Percentiles rank a stretch among this genome's conserved stretches.
phyloP scores from a whole-genome alignment of 2,329 filamentous ascomycete genomes.

The Ilyonectria mors-panacis region DNA sequence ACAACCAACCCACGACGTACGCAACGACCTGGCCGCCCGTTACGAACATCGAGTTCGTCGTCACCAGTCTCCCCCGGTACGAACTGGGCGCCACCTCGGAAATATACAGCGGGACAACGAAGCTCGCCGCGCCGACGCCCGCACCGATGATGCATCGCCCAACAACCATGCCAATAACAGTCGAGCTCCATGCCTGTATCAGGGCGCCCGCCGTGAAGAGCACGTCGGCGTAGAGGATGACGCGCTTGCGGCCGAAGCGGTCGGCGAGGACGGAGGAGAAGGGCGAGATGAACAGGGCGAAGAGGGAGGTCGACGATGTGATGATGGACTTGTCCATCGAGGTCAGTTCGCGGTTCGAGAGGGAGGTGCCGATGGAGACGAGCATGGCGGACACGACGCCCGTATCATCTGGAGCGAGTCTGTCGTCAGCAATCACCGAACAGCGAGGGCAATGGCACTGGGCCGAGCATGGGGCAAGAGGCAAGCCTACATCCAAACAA shows the following conservation, averaged over 20 bases:
- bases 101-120: slow-evolving; percentile 90
- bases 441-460: too few relatives aligned
- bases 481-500: slow-evolving; percentile 74
- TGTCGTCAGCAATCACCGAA: slow-evolving; percentile 22
- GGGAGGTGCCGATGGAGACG: slow-evolving; percentile 73
- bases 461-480: not conserved
- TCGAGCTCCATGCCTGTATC: slow-evolving; percentile 71
- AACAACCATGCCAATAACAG: slow-evolving; percentile 75
- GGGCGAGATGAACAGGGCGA: slow-evolving; percentile 75
- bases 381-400: slow-evolving; percentile 79
- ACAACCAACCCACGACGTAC: slow-evolving; percentile 85
- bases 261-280: slow-evolving; percentile 77
- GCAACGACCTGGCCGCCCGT: slow-evolving; percentile 92
- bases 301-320: slow-evolving; percentile 78
- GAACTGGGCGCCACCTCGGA: slow-evolving; percentile 85
- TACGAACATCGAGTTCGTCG: slow-evolving; percentile 85
- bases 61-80: slow-evolving; percentile 84
- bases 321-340: slow-evolving; percentile 79
- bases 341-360: slow-evolving; percentile 70
- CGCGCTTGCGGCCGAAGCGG: slow-evolving; percentile 71
- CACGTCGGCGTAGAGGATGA: slow-evolving; percentile 74
- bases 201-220: slow-evolving; percentile 79
- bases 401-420: slow-evolving; percentile 68
- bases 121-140: slow-evolving; percentile 82
- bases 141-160: slow-evolving; percentile 80